Evolutionary conservation across 2,329 filamentous ascomycete species (phyloP), one percentile per base, ranked within the genome.

Genomic region (Colletotrichum somersetense): DNA sequence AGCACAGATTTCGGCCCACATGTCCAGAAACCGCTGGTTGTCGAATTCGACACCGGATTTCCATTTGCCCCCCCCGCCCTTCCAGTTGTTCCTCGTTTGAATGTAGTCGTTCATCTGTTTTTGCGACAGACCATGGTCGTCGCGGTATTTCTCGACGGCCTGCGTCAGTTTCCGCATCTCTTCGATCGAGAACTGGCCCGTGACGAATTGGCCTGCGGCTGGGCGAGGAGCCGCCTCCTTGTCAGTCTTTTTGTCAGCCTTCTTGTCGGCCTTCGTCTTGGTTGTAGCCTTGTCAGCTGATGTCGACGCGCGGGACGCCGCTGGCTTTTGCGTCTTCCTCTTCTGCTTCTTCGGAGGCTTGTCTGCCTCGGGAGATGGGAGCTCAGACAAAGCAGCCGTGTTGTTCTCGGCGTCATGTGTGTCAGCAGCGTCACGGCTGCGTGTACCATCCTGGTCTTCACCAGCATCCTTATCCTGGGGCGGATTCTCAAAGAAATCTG

Each of bases 1-100:
- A 3, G 83, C 81, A 56, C 81, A 80, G n/a, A 91, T 80, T 3
- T 76, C 76, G 20, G 80, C 77, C 88, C 89, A 91, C 11, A 91
- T 82, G 14, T 85, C 81, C 7, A 78, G 77, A 68, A 85, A 78
- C 5, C 77, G 70, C 18, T 81, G 77, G 38, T 81, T 80, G 6
- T 79, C 78, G 2, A 80, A 38, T 68, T 71, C 55, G 69, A 66
- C 35, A 74, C 66, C 57, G 7, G 80, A 83, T 44, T 77, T 80
- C 71, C 80, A 80, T 5, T 79, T 77, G 10, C 79, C 77, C 53
- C 81, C 73, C 71, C 78, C 61, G 63, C 68, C 59, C 64, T 78
- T 61, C 66, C 30, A 42, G 20, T 48, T 26, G 18, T 65, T 26
- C 40, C 26, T 72, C 66, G 56, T 56, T 14, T 81, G 83, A 23